Evolutionary conservation across 306 rosid genomes (phyloP), one percentile per base, ranked within the genome.

Genomic region (Clitoria ternatea): DNA sequence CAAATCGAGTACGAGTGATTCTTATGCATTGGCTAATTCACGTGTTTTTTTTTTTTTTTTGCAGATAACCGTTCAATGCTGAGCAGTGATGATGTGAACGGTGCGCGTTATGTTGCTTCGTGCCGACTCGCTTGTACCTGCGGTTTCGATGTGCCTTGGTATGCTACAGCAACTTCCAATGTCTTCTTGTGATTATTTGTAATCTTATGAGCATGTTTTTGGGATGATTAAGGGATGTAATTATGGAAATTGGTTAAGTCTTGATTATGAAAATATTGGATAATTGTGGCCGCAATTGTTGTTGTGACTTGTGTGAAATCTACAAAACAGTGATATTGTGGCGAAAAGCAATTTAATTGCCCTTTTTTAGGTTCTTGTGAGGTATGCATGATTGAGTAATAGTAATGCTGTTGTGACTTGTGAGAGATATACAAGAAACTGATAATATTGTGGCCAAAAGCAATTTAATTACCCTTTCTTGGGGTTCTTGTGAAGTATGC

Each of bases 1-100:
- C 73, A 3, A 9, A 2, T 10, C 30, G 43, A 19, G 60, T 44
- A 7, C 5, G 66, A 14, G 18, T 48, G 3, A 14, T 22, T 10
- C 18, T 43, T 19, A 22, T 77, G 57, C 47, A 5, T 14, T 56
- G 1, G 7, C 23, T 57, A 4, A 33, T 30, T 63, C 13, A 33
- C 4, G 22, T 6, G 4, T 13, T 45, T 3, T 43, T 22, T 11
- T 22, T 13, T 45, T 3, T 43, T 22, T 11, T 22, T 64, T 27
- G 36, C 80, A 89, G 96, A 83, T 79, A 80, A 63, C 69, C 96
- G 97, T 78, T 88, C 96, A 62, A 74, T 78, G 89, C 87, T 95
- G 96, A 85, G 75, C 69, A 50, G 79, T 26, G 99, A 89, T 59
- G 97, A 91, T 24, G 67, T 76, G 19, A 75, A 64, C 20, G 86